Evolutionary conservation across 2,329 filamentous ascomycete species (phyloP).

Genomic region (Pseudogymnoascus sp.): DNA sequence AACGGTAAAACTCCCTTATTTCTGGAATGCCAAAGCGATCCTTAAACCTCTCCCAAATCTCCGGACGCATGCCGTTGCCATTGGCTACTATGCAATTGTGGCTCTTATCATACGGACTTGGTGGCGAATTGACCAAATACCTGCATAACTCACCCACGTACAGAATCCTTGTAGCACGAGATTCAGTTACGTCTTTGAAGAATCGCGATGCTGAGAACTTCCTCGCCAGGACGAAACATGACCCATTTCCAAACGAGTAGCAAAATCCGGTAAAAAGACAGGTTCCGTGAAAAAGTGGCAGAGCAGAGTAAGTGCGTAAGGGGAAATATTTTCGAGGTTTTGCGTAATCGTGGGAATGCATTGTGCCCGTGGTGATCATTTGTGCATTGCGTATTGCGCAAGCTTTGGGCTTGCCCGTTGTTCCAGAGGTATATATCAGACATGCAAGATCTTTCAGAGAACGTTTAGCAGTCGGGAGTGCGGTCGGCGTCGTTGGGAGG

Average conservation of each 20-base stretch:
- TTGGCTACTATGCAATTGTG: constrained; percentile 38
- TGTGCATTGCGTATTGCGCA: constrained; percentile 36
- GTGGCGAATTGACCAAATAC: constrained; percentile 39
- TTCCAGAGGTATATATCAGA: constrained; percentile 43
- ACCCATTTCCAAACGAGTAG: constrained; percentile 34
- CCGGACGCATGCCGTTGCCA: constrained; percentile 42
- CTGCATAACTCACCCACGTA: constrained; percentile 45
- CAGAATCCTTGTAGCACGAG: constrained; percentile 36
- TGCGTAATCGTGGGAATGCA: constrained; percentile 31
- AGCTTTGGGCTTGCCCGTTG: constrained; percentile 41
- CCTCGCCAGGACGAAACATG: constrained; percentile 37
- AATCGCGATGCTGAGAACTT: constrained; percentile 41
- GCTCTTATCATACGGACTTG: constrained; percentile 37
- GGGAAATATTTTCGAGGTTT: constrained; percentile 37
- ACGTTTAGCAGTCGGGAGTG: constrained; percentile 27
- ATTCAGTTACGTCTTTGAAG: constrained; percentile 39
- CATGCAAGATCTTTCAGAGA: constrained; percentile 31
- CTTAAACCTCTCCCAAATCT: constrained; percentile 43
- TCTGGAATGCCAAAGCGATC: constrained; percentile 37
- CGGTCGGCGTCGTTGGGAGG: constrained; percentile 20
- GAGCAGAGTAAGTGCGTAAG: constrained; percentile 39
- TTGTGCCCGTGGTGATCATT: constrained; percentile 32
- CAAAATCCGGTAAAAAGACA: constrained; percentile 39
- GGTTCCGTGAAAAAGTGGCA: constrained; percentile 44
- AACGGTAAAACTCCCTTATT: constrained; percentile 42